phyloP scores from a whole-genome alignment of 2,329 filamentous ascomycete species.

The Cladosporium sp. region DNA sequence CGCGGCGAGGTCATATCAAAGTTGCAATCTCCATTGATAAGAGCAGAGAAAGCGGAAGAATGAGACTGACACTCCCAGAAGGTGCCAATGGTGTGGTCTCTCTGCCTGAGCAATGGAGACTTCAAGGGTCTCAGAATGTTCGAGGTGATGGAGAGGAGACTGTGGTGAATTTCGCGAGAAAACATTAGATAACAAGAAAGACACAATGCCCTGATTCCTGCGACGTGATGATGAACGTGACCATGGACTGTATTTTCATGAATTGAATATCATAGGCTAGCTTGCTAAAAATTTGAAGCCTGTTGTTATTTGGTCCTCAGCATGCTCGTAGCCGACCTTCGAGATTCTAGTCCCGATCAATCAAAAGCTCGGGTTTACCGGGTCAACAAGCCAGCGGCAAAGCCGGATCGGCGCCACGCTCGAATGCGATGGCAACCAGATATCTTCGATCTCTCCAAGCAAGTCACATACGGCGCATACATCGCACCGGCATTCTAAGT shows the following conservation, averaged over 20 bases:
- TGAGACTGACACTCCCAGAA: neutral
- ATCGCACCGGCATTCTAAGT: neutral
- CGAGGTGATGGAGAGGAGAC: neutral
- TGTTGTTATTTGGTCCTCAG: too few species aligned
- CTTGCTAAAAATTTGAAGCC: too few species aligned
- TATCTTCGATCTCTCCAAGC: too few species aligned
- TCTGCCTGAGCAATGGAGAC: neutral
- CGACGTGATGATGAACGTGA: too few species aligned
- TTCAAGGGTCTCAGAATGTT: neutral
- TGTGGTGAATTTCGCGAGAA: neutral
- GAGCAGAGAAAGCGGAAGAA: neutral
- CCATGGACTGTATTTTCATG: too few species aligned
- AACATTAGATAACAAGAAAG: too few species aligned
- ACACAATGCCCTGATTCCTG: too few species aligned
- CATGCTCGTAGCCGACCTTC: too few species aligned
- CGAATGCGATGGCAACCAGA: neutral
- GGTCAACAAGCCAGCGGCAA: neutral
- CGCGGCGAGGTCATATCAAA: neutral
- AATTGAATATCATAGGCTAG: too few species aligned
- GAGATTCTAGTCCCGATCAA: too few species aligned
- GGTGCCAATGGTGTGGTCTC: neutral
- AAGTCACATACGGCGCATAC: neutral
- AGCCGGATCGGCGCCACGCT: neutral
- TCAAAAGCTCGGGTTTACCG: neutral
- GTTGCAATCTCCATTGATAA: neutral